A percentile compares a stretch with the other conserved stretches of the same genome.
phyloP scores from a whole-genome alignment of 1,284 basidiomycete species.

The Cutaneotrichosporon spelunceum region DNA sequence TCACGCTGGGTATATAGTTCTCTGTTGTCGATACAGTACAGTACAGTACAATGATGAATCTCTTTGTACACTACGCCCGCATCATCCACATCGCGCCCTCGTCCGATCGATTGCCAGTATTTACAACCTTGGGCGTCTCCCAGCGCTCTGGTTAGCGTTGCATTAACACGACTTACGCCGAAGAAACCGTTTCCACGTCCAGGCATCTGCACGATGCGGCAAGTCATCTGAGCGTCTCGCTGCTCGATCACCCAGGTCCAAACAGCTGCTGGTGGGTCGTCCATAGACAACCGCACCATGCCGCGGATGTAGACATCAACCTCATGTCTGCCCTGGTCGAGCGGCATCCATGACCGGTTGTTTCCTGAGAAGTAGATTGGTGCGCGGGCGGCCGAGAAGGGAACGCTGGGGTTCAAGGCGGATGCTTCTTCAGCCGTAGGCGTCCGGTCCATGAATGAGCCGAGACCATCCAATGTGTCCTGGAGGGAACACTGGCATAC shows the following conservation, averaged over 20 bases:
- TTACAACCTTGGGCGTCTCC: not conserved
- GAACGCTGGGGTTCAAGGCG: not conserved
- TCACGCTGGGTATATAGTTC: not conserved
- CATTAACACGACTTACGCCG: not conserved
- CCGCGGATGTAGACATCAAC: not conserved
- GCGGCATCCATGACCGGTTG: not conserved
- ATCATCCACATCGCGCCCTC: constrained; percentile 2
- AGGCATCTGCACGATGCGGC: not conserved
- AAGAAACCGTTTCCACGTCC: constrained; percentile 2
- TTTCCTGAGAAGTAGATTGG: not conserved
- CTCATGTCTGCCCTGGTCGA: not conserved
- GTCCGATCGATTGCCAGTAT: not conserved
- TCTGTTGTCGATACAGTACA: not conserved
- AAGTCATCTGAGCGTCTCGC: not conserved
- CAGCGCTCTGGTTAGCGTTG: not conserved
- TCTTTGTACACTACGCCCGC: not conserved
- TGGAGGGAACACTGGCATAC: not conserved
- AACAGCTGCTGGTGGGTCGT: not conserved
- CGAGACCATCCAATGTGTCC: not conserved
- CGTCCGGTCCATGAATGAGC: not conserved
- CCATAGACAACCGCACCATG: not conserved
- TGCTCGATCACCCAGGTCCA: not conserved
- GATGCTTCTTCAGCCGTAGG: not conserved
- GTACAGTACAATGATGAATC: not conserved
- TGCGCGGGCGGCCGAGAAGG: no score